phyloP scores from a whole-genome alignment of 2,329 filamentous ascomycete genomes.

The Claviceps spartinae region DNA sequence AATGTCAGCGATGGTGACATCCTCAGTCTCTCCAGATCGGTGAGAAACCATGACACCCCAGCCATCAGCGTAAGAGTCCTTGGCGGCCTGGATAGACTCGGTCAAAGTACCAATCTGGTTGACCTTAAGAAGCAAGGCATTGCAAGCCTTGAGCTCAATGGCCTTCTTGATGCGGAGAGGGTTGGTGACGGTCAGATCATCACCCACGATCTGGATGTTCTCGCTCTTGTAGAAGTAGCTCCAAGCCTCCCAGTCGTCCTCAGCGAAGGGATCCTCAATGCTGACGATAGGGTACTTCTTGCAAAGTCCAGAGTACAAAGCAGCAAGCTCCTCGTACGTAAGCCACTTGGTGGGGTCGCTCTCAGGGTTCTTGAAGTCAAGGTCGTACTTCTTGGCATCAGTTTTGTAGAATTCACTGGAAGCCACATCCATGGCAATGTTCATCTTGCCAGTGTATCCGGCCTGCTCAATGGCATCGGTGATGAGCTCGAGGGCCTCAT shows the following conservation, averaged over 20 bases:
- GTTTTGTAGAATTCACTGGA: conserved; percentile 99
- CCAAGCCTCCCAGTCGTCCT: conserved; percentile 99
- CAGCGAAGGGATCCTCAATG: conserved; percentile 98
- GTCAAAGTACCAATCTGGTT: conserved; percentile 99
- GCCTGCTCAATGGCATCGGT: conserved; percentile 85
- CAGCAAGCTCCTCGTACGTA: conserved; percentile 93
- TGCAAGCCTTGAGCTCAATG: conserved; percentile 97
- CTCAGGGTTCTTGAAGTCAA: conserved; percentile 99
- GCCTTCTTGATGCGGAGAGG: conserved; percentile 98
- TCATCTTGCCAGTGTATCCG: conserved; percentile 89
- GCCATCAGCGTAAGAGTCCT: conserved; percentile 88
- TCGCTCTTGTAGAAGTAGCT: conserved; percentile 99
- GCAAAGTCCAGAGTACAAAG: conserved; percentile 73
- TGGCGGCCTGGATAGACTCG: conserved; percentile 97
- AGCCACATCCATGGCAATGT: conserved; percentile 98
- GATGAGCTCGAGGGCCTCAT: conserved; percentile 95
- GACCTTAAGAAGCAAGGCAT: conserved; percentile 96
- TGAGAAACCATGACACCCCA: conserved; percentile 99
- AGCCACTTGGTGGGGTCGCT: conserved; percentile 95
- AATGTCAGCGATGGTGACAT: conserved; percentile 98
- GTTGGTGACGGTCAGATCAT: conserved; percentile 99
- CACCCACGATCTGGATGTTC: conserved; percentile 95
- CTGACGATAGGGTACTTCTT: conserved; percentile 97
- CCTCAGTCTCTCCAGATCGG: conserved; percentile 97
- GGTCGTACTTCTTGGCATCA: conserved; percentile 97